Percentiles rank a stretch among this genome's conserved stretches.
Conservation (phyloP, 805 yeast genomes). For the Yamadazyma sp. region DNA sequence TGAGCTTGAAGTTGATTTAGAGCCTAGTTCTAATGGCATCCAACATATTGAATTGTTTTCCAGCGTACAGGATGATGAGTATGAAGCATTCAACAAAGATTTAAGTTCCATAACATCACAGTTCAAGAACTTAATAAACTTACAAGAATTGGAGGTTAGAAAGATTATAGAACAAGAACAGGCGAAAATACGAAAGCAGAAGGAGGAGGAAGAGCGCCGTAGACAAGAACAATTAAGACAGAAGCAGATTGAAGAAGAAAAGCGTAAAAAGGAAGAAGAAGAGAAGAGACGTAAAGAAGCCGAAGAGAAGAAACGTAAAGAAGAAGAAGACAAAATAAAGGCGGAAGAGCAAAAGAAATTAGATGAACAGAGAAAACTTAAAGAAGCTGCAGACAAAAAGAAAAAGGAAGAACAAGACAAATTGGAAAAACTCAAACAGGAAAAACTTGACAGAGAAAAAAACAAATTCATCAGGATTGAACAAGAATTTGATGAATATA, state of each 20-base stretch:
- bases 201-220: constrained; percentile 18
- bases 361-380: too few relatives aligned
- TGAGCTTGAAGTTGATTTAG: constrained; percentile 15
- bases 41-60: constrained; percentile 1
- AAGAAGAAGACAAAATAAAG: constrained; percentile 10
- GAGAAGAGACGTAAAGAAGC: constrained; percentile 17
- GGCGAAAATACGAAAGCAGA: constrained; percentile 21
- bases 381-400: constrained; percentile 19
- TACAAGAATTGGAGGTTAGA: constrained; percentile 18
- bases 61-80: background rate
- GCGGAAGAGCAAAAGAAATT: constrained; percentile 5
- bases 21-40: background rate
- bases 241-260: constrained; percentile 19
- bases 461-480: constrained; percentile 41
- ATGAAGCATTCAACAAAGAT: background rate
- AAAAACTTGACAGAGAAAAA: constrained; percentile 15
- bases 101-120: constrained; percentile 1
- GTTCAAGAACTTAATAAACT: constrained; percentile 7
- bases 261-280: constrained; percentile 14
- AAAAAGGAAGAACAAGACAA: constrained; percentile 17
- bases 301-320: constrained; percentile 14
- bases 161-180: constrained; percentile 16
- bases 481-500: constrained; percentile 44
- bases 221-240: constrained; percentile 6
- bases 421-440: constrained; percentile 9